Evolutionary conservation across 2,329 filamentous ascomycete species (phyloP).

Genomic region (Sporothrix mexicana): DNA sequence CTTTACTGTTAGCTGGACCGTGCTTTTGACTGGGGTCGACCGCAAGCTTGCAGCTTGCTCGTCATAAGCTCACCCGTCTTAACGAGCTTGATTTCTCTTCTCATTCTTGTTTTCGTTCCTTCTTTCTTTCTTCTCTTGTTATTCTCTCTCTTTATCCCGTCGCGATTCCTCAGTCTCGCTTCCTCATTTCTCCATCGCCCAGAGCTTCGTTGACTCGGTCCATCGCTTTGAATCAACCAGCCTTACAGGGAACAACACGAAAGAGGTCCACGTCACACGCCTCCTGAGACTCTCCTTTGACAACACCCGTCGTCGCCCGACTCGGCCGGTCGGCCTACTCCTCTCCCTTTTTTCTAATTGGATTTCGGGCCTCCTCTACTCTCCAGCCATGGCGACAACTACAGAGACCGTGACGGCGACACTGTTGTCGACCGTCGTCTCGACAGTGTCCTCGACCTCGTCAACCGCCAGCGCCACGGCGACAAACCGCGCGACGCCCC

Average conservation of each 20-base stretch:
- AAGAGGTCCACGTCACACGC: background rate
- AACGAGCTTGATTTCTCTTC: background rate
- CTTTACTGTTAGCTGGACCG: background rate
- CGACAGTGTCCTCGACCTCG: constrained; percentile 31
- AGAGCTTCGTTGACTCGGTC: background rate
- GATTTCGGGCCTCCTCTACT: background rate
- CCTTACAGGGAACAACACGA: background rate
- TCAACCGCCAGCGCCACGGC: constrained; percentile 43
- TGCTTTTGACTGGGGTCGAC: constrained; percentile 1
- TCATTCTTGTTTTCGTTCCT: background rate
- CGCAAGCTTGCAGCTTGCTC: background rate
- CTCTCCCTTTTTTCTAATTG: background rate
- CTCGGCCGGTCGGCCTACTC: background rate
- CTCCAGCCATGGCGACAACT: constrained; percentile 39
- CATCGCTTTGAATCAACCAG: background rate
- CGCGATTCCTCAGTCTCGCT: background rate
- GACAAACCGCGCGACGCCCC: constrained; percentile 39
- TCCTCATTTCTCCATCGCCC: background rate
- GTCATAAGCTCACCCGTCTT: background rate
- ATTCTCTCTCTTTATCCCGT: background rate
- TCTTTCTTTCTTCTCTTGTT: background rate
- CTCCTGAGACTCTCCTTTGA: background rate
- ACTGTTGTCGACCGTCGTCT: constrained; percentile 34
- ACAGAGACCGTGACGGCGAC: constrained; percentile 36
- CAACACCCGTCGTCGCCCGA: background rate